Conservation (phyloP, 306 rosid genomes). For the Amphicarpaea edgeworthii region DNA sequence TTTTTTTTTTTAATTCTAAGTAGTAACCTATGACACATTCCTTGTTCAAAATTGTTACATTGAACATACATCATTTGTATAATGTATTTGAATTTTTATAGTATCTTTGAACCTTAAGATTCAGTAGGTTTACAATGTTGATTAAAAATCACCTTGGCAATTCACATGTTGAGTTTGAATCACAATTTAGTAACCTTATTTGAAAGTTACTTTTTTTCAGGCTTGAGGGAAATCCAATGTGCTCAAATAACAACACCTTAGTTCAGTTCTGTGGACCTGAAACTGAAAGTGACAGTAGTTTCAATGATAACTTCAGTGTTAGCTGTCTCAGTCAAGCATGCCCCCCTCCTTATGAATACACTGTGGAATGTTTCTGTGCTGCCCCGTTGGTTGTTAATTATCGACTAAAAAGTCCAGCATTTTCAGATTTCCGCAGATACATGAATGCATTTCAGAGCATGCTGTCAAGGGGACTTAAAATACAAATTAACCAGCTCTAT, state of each 20-base stretch:
- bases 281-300: constrained; percentile 43
- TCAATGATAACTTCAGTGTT: constrained; percentile 41
- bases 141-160: background rate
- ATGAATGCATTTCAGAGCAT: constrained; percentile 47
- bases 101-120: background rate
- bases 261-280: constrained; percentile 60
- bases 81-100: constrained; percentile 20
- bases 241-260: constrained; percentile 55
- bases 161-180: background rate
- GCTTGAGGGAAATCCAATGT: constrained; percentile 89
- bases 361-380: constrained; percentile 62
- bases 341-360: constrained; percentile 70
- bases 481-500: constrained; percentile 58
- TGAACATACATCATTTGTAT: background rate
- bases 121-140: too few species aligned
- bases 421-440: constrained; percentile 67
- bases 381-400: constrained; percentile 68
- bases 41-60: too few species aligned
- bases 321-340: constrained; percentile 59
- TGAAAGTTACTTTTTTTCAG: constrained; percentile 55
- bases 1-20: too few species aligned
- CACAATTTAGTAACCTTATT: background rate
- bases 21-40: too few species aligned
- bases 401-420: constrained; percentile 92
- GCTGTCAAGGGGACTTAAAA: constrained; percentile 56